phyloP scores from a whole-genome alignment of 768 basidiomycete genomes.

The Podaxis sp. region DNA sequence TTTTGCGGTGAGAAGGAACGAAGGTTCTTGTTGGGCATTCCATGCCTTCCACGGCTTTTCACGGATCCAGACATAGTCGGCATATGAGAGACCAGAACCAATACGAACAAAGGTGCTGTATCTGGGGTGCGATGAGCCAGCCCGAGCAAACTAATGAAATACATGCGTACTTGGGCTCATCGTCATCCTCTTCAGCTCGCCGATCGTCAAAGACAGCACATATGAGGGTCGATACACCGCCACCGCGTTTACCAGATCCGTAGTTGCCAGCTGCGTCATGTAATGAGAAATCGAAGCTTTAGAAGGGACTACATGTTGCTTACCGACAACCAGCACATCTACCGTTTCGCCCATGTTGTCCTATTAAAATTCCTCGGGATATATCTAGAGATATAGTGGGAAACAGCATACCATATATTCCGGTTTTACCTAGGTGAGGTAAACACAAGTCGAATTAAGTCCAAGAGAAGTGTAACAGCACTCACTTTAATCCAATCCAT shows the following conservation, averaged over 20 bases:
- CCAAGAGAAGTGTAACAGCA: neutral
- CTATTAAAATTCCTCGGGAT: slow-evolving; percentile 29
- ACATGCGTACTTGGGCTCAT: slow-evolving; percentile 54
- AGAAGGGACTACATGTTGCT: slow-evolving; percentile 17
- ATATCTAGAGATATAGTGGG: neutral
- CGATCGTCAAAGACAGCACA: slow-evolving; percentile 86
- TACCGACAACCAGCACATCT: slow-evolving; percentile 87
- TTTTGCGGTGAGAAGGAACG: slow-evolving; percentile 60
- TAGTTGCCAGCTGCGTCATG: slow-evolving; percentile 74
- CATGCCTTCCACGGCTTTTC: slow-evolving; percentile 79
- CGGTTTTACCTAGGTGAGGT: slow-evolving; percentile 68
- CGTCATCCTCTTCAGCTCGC: slow-evolving; percentile 46
- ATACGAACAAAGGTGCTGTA: slow-evolving; percentile 88
- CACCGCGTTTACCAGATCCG: slow-evolving; percentile 80
- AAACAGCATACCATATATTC: slow-evolving; percentile 68
- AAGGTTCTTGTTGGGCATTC: slow-evolving; percentile 69
- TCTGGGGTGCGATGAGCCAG: slow-evolving; percentile 32
- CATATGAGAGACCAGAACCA: slow-evolving; percentile 82
- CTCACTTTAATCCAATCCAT: slow-evolving; percentile 89
- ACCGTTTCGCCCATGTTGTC: slow-evolving; percentile 92
- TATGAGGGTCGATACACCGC: slow-evolving; percentile 85
- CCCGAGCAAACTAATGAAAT: neutral
- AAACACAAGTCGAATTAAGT: neutral
- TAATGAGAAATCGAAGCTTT: neutral
- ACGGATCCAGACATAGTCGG: slow-evolving; percentile 83